phyloP scores from a whole-genome alignment of 129 eudicot species.

The Artemisia tridentata region DNA sequence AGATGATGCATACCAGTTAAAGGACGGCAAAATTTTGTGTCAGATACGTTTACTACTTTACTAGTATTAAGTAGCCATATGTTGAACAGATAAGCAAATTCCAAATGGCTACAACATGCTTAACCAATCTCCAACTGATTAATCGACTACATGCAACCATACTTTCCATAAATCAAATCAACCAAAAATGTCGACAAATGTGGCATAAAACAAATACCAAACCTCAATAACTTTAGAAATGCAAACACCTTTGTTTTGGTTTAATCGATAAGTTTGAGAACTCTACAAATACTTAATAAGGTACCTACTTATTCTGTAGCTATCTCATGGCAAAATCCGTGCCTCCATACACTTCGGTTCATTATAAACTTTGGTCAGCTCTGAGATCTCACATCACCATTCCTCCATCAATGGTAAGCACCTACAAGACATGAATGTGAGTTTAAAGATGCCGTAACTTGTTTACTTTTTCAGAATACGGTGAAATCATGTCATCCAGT shows the following conservation, averaged over 20 bases:
- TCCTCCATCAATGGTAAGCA: conserved; percentile 84
- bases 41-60: too few species aligned
- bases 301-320: conserved; percentile 14
- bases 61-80: too few species aligned
- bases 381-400: conserved; percentile 71
- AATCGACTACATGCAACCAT: too few species aligned
- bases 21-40: too few species aligned
- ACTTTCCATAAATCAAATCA: too few species aligned
- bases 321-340: neutral
- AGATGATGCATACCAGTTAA: too few species aligned
- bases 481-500: too few species aligned
- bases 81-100: too few species aligned
- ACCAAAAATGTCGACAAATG: neutral
- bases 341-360: neutral
- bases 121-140: too few species aligned
- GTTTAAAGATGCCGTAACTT: too few species aligned
- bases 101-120: too few species aligned
- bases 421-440: conserved; percentile 38
- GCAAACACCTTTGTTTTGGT: neutral
- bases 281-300: conserved; percentile 17
- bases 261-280: neutral
- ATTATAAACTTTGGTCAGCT: neutral
- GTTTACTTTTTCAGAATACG: too few species aligned
- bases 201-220: neutral
- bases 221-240: neutral